phyloP scores from a whole-genome alignment of 148 eudicot genomes.

The Chenopodium album region DNA sequence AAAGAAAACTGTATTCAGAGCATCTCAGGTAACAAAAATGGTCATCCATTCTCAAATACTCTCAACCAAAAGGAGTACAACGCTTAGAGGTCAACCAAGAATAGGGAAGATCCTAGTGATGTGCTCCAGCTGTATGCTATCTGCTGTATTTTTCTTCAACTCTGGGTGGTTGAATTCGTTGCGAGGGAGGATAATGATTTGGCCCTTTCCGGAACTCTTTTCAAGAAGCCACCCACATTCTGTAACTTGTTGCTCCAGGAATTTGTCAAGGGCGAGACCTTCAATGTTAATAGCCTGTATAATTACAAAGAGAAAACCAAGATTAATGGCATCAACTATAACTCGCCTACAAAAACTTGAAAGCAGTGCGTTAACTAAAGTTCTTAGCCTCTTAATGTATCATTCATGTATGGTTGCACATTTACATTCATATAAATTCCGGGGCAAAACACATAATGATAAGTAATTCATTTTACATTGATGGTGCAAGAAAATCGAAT shows the following conservation, averaged over 20 bases:
- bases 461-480: neutral
- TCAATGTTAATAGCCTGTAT: conserved; percentile 80
- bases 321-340: neutral
- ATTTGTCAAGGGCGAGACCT: conserved; percentile 79
- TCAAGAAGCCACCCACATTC: conserved; percentile 76
- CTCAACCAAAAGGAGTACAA: neutral
- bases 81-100: conserved; percentile 44
- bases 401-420: neutral
- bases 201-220: conserved; percentile 62
- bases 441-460: neutral
- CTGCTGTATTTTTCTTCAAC: conserved; percentile 71
- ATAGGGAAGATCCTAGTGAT: conserved; percentile 83
- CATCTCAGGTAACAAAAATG: neutral
- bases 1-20: neutral
- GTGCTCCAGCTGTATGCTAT: conserved; percentile 70
- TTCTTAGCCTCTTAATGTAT: too few species aligned
- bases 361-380: too few species aligned
- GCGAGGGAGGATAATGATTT: conserved; percentile 54
- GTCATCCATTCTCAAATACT: neutral
- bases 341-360: neutral
- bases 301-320: conserved; percentile 6
- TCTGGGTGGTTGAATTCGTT: conserved; percentile 90
- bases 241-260: conserved; percentile 67
- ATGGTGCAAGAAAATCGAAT: neutral
- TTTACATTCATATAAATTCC: too few species aligned